Evolutionary conservation across 2,329 filamentous ascomycete genomes (phyloP), one percentile per base, ranked within the genome.

Genomic region (Penicillium sp.): DNA sequence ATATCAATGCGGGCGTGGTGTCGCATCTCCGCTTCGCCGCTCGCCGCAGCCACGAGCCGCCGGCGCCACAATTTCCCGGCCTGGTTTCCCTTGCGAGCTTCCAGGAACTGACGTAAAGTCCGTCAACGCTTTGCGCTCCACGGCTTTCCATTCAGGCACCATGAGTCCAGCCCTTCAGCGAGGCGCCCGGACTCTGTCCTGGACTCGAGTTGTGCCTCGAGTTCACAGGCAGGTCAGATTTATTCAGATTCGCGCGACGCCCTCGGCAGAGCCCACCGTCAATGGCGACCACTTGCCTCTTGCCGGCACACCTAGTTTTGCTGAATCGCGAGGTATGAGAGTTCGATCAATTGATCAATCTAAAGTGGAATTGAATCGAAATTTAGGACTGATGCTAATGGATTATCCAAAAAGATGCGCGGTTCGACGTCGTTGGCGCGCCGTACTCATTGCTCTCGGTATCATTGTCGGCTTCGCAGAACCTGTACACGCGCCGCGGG

Each of bases 401-500:
- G 46, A 66, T 13, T 9, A 4, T 34, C 45, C 18, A 6, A 59
- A 6, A 59, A 96, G 93, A 97, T 79, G 93, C 93, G 46, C 84
- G 84, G 49, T 98, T 98, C 69, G 89, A 97, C 70, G 89, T 97
- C 41, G 76, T 98, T 55, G 93, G 93, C 53, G 82, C 88, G 25
- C 90, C 91, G 1, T 93, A 93, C 70, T 97, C 93, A 47, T 82
- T 98, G 55, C 84, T 98, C 59, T 96, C 91, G 24, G 90, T 95
- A 56, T 88, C 86, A 6, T 81, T 98, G 45, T 94, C 93, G 33
- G 88, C 93, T 37, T 97, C 91, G 29, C 91, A 97, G 69, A 86
- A 87, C 61, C 82, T 98, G 43, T 96, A 93, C 71, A 96, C 93
- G 24, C 82, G 91, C 59, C 83, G 90, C 61, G 94, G 94, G 46